A percentile compares a stretch with the other conserved stretches of the same genome.
phyloP scores from a whole-genome alignment of 2,329 filamentous ascomycete species.

The Sporothrix pseudoabietina region DNA sequence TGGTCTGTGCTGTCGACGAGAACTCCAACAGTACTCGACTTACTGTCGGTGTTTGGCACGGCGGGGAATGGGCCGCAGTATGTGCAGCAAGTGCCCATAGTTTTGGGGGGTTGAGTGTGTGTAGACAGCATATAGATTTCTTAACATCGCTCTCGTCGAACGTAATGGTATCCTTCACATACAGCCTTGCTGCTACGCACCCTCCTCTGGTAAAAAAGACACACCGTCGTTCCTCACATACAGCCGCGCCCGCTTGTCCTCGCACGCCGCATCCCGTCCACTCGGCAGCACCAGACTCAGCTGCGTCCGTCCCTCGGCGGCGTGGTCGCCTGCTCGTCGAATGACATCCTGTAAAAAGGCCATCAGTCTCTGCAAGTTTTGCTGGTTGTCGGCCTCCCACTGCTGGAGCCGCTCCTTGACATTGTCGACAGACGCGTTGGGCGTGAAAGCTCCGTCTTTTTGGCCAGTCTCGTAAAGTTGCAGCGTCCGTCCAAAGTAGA shows the following conservation, averaged over 20 bases:
- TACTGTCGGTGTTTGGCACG: constrained; percentile 21
- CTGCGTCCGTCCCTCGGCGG: neutral
- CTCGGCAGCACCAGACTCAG: constrained; percentile 15
- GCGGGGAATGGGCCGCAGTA: constrained; percentile 24
- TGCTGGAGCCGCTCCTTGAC: neutral
- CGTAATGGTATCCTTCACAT: too few species aligned
- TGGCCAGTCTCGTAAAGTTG: constrained; percentile 34
- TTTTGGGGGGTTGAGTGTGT: neutral
- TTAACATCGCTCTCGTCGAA: too few species aligned
- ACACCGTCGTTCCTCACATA: neutral
- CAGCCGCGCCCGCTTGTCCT: neutral
- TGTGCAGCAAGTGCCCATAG: constrained; percentile 24
- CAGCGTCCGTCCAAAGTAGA: constrained; percentile 35
- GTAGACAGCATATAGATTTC: too few species aligned
- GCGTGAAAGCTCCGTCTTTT: constrained; percentile 26
- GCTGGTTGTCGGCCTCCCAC: constrained; percentile 15
- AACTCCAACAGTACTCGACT: constrained; percentile 46
- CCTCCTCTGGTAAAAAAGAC: neutral
- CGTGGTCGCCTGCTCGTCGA: neutral
- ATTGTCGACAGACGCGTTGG: neutral
- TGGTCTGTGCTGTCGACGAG: constrained; percentile 54
- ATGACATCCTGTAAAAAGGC: neutral
- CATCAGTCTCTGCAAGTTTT: neutral
- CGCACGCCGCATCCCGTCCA: neutral
- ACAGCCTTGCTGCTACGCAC: neutral